phyloP scores from a whole-genome alignment of 306 rosid species.

The Oemleria cerasiformis region DNA sequence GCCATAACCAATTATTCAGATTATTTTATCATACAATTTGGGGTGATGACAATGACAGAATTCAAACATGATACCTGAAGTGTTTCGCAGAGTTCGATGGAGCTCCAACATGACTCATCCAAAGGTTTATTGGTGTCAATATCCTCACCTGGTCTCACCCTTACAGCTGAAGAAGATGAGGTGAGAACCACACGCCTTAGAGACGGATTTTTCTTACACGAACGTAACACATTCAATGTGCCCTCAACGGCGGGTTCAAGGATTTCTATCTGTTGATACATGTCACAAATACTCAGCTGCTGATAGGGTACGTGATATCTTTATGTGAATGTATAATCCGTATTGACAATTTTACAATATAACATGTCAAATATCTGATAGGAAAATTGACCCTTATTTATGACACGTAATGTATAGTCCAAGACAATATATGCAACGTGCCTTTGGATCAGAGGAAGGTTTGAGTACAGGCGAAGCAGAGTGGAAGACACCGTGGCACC shows the following conservation, averaged over 20 bases:
- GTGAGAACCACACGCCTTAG: constrained; percentile 71
- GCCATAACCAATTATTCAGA: too few species aligned
- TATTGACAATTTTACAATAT: neutral
- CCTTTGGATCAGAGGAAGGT: constrained; percentile 68
- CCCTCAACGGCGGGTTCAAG: constrained; percentile 72
- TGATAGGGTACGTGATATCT: neutral
- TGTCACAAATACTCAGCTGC: neutral
- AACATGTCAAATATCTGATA: neutral
- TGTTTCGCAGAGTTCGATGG: constrained; percentile 48
- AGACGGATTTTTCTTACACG: constrained; percentile 58
- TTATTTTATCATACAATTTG: too few species aligned
- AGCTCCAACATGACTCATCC: constrained; percentile 80
- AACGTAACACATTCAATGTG: constrained; percentile 69
- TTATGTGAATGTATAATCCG: neutral
- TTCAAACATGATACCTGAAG: constrained; percentile 44
- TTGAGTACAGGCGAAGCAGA: constrained; percentile 82
- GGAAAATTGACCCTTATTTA: neutral
- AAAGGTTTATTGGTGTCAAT: constrained; percentile 52
- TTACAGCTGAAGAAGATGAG: constrained; percentile 75
- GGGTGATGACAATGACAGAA: neutral
- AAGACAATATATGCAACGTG: neutral
- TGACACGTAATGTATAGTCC: neutral
- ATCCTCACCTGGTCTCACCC: constrained; percentile 45
- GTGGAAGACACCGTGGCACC: constrained; percentile 86
- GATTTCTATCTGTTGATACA: constrained; percentile 45